Conservation (phyloP, 345 rosid genomes). For the Citrus inodora region DNA sequence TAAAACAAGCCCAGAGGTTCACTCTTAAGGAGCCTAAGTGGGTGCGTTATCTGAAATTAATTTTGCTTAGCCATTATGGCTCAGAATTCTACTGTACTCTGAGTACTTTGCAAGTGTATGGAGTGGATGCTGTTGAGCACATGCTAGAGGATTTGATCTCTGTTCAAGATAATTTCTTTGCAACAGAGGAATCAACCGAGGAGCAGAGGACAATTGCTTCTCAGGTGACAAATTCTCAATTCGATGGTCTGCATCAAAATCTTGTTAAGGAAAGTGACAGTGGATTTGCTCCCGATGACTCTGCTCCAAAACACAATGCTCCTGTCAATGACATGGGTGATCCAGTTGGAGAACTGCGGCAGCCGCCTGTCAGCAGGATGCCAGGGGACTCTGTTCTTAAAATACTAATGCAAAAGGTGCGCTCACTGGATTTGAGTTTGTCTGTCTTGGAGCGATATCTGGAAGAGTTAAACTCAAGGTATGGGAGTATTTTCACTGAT, state of each 20-base stretch:
- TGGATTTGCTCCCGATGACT: constrained; percentile 7
- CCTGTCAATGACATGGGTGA: constrained; percentile 19
- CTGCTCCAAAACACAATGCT: constrained; percentile 22
- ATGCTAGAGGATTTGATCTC: constrained; percentile 60
- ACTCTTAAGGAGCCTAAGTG: constrained; percentile 40
- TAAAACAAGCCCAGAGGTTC: constrained; percentile 48
- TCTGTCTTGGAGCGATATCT: constrained; percentile 50
- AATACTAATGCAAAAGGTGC: constrained; percentile 56
- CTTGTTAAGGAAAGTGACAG: constrained; percentile 14
- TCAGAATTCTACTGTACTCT: constrained; percentile 60
- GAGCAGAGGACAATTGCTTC: constrained; percentile 11
- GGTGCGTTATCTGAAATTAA: constrained; percentile 48
- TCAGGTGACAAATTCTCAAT: constrained; percentile 12
- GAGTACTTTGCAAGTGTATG: constrained; percentile 45
- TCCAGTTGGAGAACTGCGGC: constrained; percentile 35
- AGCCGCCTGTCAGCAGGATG: constrained; percentile 40
- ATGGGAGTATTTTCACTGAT: constrained; percentile 39
- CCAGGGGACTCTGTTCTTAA: constrained; percentile 53
- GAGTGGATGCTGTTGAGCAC: constrained; percentile 58
- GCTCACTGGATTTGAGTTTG: constrained; percentile 42
- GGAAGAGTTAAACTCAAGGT: constrained; percentile 46
- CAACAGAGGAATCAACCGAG: constrained; percentile 18
- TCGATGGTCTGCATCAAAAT: constrained; percentile 21
- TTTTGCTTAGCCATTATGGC: constrained; percentile 46
- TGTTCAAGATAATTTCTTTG: constrained; percentile 26